These are phyloP conservation scores for Passiflora organensis DNA, from an alignment of 345 rosid species.

Conservation along the genomic window DNA sequence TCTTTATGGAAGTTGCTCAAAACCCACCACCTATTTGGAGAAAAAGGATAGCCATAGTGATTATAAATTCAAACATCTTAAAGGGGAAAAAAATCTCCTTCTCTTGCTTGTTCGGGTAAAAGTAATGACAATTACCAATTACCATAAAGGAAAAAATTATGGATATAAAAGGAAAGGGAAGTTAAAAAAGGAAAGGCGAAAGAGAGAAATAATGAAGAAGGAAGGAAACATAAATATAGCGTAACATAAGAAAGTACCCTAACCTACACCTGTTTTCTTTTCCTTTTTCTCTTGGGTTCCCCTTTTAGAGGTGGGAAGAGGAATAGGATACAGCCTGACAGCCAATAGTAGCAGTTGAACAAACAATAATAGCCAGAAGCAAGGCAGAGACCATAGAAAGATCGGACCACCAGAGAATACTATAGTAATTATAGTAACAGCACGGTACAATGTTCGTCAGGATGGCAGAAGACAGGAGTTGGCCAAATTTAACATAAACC, in stretches of 20 bases:
- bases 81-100: not conserved
- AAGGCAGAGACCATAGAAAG: too few species aligned
- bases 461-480: not conserved
- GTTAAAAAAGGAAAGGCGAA: not conserved
- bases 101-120: conserved; percentile 45
- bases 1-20: not conserved
- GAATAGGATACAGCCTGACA: too few species aligned
- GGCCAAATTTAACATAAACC: not conserved
- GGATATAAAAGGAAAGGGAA: conserved; percentile 6
- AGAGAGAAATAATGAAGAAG: not conserved
- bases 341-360: too few species aligned
- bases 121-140: conserved; percentile 12
- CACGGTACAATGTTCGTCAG: not conserved
- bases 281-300: too few species aligned
- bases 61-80: not conserved
- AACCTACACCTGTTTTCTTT: too few species aligned
- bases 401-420: too few species aligned
- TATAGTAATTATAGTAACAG: too few species aligned
- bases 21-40: conserved; percentile 7
- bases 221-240: too few species aligned
- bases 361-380: too few species aligned
- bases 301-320: too few species aligned
- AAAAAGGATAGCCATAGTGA: not conserved
- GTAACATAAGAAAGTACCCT: too few species aligned
- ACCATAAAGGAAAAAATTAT: conserved; percentile 21